Conservation (phyloP, 176 grass and related monocot species). For the Aegilops sharonensis region DNA sequence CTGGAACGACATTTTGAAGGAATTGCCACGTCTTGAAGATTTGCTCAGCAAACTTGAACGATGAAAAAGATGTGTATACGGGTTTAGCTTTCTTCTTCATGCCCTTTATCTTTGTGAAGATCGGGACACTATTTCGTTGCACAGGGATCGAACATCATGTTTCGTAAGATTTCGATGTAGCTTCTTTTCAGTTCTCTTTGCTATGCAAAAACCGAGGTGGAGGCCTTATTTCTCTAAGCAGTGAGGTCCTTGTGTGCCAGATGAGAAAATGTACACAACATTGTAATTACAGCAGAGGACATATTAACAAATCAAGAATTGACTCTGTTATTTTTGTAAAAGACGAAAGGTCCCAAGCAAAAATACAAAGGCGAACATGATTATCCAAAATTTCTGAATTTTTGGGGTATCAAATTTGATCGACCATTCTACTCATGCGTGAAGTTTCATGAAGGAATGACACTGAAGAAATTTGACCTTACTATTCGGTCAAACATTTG, state of each 20-base stretch:
- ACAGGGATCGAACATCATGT: background rate
- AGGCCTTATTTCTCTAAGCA: background rate
- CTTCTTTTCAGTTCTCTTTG: background rate
- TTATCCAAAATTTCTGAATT: no score
- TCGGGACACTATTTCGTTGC: background rate
- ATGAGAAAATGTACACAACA: background rate
- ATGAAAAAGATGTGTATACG: constrained; percentile 19
- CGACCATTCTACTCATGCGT: no score
- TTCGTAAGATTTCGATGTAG: background rate
- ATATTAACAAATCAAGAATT: no score
- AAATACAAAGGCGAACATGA: no score
- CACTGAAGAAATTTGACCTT: no score
- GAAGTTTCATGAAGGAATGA: no score
- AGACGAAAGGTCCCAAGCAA: no score
- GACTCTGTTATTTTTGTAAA: no score
- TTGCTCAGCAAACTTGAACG: constrained; percentile 91
- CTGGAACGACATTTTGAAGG: constrained; percentile 77
- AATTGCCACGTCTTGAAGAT: constrained; percentile 77
- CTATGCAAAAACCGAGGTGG: background rate
- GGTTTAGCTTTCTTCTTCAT: background rate
- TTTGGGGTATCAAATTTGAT: no score
- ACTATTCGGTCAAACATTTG: no score
- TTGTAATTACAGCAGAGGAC: background rate
- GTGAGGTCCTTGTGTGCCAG: background rate
- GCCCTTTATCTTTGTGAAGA: background rate